These are phyloP conservation scores for Paramecium sexaurelia DNA, from an alignment of 73 alveolate genomes.

Conservation along the genomic window DNA sequence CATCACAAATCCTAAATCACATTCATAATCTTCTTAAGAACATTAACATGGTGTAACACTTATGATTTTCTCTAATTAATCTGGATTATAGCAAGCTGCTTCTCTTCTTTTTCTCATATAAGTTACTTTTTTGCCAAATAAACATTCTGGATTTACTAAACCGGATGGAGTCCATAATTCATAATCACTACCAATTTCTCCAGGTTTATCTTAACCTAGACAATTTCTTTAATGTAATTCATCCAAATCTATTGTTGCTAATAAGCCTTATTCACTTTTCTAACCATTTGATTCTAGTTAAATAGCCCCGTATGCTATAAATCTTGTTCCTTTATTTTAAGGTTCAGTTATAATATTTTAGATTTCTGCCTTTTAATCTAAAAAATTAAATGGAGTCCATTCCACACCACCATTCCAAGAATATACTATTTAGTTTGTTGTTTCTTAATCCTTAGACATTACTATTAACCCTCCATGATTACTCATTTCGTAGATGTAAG, in stretches of 20 bases:
- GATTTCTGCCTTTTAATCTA: constrained; percentile 73
- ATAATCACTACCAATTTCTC: constrained; percentile 80
- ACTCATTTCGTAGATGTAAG: constrained; percentile 90
- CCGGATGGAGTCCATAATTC: constrained; percentile 94
- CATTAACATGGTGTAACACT: constrained; percentile 84
- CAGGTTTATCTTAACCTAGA: constrained; percentile 83
- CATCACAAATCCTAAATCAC: constrained; percentile 90
- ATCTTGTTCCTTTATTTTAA: constrained; percentile 74
- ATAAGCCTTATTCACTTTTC: constrained; percentile 74
- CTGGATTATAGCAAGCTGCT: constrained; percentile 84
- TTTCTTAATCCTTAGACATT: constrained; percentile 84
- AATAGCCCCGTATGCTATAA: constrained; percentile 84
- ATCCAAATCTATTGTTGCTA: constrained; percentile 83
- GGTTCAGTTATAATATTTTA: constrained; percentile 92
- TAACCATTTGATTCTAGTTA: constrained; percentile 28
- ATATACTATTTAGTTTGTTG: constrained; percentile 81
- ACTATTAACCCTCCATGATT: constrained; percentile 98
- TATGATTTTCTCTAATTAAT: constrained; percentile 75
- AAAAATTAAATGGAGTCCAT: constrained; percentile 72
- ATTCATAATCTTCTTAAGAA: constrained; percentile 93
- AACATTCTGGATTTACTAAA: constrained; percentile 79
- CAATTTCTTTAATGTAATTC: constrained; percentile 89
- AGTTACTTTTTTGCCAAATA: constrained; percentile 81
- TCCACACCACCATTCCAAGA: constrained; percentile 82
- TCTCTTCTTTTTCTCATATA: constrained; percentile 86